Evolutionary conservation across 2,329 filamentous ascomycete species (phyloP).

Genomic region (Aschersonia sp.): DNA sequence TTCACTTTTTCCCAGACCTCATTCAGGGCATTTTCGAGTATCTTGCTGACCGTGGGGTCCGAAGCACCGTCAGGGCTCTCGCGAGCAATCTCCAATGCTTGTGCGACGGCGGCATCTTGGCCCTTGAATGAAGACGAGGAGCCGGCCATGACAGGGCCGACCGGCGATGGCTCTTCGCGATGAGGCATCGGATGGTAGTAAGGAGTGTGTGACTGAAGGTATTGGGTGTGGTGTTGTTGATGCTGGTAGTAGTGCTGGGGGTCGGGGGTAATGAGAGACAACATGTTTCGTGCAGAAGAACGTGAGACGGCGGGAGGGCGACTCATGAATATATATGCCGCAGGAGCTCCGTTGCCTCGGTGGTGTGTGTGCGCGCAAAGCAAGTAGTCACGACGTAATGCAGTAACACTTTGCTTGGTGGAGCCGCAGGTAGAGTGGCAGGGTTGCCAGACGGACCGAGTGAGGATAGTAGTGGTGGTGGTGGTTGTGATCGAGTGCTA

Average conservation of each 20-base stretch:
- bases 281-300: slow-evolving; percentile 5
- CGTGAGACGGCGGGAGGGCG: slow-evolving; percentile 1
- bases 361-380: too few species aligned
- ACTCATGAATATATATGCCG: slow-evolving; percentile 8
- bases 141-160: slow-evolving; percentile 3
- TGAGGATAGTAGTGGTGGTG: too few species aligned
- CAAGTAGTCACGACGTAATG: too few species aligned
- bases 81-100: slow-evolving; percentile 62
- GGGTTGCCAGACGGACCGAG: too few species aligned
- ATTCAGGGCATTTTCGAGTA: slow-evolving; percentile 49
- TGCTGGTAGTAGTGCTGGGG: slow-evolving; percentile 1
- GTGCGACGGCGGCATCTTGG: slow-evolving; percentile 34
- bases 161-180: slow-evolving; percentile 7
- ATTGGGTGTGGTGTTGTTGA: not conserved
- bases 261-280: slow-evolving; percentile 9
- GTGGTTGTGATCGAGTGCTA: too few species aligned
- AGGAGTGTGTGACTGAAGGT: not conserved
- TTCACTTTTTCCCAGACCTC: slow-evolving; percentile 56
- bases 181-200: slow-evolving; percentile 8
- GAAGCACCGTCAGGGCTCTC: slow-evolving; percentile 53
- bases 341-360: too few species aligned
- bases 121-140: slow-evolving; percentile 6
- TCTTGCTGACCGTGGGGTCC: slow-evolving; percentile 45
- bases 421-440: too few species aligned
- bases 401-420: too few species aligned